Percentiles rank a stretch among this genome's conserved stretches.
Evolutionary conservation across 345 rosid genomes (phyloP).

Genomic region (Eucalyptus curtisii): DNA sequence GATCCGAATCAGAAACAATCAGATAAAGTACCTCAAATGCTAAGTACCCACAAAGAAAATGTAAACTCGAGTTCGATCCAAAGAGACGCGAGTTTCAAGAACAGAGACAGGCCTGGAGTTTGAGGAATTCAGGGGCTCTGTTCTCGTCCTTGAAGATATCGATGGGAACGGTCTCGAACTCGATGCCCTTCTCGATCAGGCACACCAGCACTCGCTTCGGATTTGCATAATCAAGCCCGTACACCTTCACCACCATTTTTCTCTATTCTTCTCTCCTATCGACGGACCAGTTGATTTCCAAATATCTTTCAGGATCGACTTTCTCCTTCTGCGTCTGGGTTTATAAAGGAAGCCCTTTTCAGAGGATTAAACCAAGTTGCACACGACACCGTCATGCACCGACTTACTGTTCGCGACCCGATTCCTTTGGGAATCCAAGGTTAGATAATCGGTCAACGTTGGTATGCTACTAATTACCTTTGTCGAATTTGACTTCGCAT

Average conservation of each 20-base stretch:
- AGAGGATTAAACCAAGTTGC: neutral
- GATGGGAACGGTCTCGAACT: conserved; percentile 48
- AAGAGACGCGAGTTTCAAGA: neutral
- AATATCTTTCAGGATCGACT: neutral
- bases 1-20: neutral
- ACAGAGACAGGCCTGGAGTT: conserved; percentile 27
- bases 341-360: neutral
- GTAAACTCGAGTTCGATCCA: neutral
- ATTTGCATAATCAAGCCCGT: conserved; percentile 33
- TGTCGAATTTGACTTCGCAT: neutral
- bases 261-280: neutral
- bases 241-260: conserved; percentile 61
- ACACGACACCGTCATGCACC: neutral
- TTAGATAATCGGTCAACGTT: neutral
- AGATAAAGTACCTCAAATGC: neutral
- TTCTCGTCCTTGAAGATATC: conserved; percentile 58
- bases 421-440: neutral
- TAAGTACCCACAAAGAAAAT: neutral
- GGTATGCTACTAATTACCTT: neutral
- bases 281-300: neutral
- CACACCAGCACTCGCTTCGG: conserved; percentile 43
- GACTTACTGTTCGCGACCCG: neutral
- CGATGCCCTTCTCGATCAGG: conserved; percentile 39
- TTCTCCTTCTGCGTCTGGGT: too few relatives aligned
- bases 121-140: conserved; percentile 33